These are phyloP conservation scores for Setaria viridis DNA, from an alignment of 202 grass and related monocot genomes.

Conservation along the genomic window DNA sequence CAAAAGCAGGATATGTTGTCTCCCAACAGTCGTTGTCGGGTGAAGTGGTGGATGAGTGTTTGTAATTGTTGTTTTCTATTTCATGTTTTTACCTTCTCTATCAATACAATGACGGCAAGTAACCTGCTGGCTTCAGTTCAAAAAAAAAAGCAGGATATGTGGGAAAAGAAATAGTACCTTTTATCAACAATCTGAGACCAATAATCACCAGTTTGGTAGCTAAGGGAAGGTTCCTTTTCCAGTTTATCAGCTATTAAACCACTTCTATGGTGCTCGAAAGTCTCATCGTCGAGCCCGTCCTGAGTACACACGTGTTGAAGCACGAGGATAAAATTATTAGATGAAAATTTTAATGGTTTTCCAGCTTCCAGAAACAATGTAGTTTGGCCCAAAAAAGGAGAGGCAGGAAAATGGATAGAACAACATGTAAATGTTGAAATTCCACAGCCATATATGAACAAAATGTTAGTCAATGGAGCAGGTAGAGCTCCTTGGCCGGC, in stretches of 20 bases:
- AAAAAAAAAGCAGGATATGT: background rate
- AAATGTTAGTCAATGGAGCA: too few species aligned
- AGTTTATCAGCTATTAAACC: constrained; percentile 93
- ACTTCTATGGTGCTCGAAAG: constrained; percentile 87
- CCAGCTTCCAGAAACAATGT: constrained; percentile 11
- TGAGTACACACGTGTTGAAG: constrained; percentile 30
- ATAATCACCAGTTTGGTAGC: constrained; percentile 75
- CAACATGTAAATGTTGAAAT: background rate
- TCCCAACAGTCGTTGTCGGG: too few species aligned
- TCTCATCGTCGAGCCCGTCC: constrained; percentile 81
- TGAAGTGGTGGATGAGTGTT: too few species aligned
- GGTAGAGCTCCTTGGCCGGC: too few species aligned
- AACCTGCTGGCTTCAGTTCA: background rate
- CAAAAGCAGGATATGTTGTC: background rate
- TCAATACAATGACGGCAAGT: too few species aligned
- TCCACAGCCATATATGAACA: background rate
- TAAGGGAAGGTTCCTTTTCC: constrained; percentile 91
- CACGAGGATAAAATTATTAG: constrained; percentile 26
- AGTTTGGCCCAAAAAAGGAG: background rate
- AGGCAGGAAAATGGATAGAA: background rate
- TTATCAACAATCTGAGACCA: constrained; percentile 91
- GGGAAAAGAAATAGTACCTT: constrained; percentile 62
- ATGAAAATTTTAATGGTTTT: constrained; percentile 30
- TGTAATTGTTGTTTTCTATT: too few species aligned
- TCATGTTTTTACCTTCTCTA: too few species aligned